These are phyloP conservation scores for Solanum chilense DNA, from an alignment of 257 asterid species.

Conservation along the genomic window DNA sequence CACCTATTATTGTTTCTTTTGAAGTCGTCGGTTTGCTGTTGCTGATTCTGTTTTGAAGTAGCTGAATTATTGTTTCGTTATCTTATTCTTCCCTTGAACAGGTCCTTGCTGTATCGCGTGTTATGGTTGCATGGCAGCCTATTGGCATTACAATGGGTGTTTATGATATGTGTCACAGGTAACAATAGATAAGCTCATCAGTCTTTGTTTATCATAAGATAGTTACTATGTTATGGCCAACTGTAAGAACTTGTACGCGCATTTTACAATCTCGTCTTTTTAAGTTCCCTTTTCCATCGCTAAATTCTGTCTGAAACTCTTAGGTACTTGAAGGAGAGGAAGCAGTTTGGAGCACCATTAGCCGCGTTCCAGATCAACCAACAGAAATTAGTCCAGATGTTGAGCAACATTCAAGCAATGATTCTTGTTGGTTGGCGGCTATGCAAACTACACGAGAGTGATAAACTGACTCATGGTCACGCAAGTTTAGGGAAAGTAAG, in stretches of 20 bases:
- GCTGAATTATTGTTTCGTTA: not conserved
- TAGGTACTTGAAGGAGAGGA: constrained; percentile 93
- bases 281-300: not conserved
- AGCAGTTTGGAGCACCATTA: constrained; percentile 93
- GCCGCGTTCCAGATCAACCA: constrained; percentile 97
- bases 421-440: constrained; percentile 88
- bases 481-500: constrained; percentile 95
- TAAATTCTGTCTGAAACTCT: not conserved
- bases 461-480: constrained; percentile 91
- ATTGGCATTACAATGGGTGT: constrained; percentile 98
- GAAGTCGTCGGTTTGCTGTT: not conserved
- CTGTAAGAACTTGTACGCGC: not conserved
- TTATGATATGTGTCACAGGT: constrained; percentile 97
- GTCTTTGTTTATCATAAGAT: not conserved
- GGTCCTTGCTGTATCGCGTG: constrained; percentile 97
- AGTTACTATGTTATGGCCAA: not conserved
- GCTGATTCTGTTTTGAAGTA: not conserved
- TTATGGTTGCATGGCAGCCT: constrained; percentile 99
- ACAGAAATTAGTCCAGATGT: constrained; percentile 79
- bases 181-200: not conserved
- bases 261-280: not conserved
- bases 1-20: not conserved
- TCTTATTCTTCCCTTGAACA: constrained; percentile 14
- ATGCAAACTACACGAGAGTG: constrained; percentile 86
- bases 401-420: constrained; percentile 88